phyloP scores from a whole-genome alignment of 768 basidiomycete species.

The Tubosaeta sp. region DNA sequence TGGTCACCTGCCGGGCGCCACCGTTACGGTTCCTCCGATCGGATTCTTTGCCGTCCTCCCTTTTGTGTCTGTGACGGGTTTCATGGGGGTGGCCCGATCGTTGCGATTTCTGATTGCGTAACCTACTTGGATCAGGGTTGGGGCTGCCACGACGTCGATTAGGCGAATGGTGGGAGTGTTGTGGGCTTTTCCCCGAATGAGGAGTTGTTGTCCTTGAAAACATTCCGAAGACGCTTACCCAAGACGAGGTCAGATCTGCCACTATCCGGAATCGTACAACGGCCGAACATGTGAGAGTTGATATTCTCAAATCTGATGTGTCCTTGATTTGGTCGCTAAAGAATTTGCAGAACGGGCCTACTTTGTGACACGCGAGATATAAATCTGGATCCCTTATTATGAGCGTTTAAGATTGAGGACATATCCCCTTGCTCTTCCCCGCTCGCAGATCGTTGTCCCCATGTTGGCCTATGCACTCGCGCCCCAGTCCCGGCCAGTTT shows the following conservation, averaged over 20 bases:
- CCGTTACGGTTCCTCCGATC: conserved; percentile 18
- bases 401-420: conserved; percentile 17
- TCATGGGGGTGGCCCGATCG: conserved; percentile 7
- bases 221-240: conserved; percentile 13
- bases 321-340: conserved; percentile 32
- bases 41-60: neutral
- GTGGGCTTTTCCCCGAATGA: conserved; percentile 15
- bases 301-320: conserved; percentile 31
- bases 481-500: conserved; percentile 30
- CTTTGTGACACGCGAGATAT: conserved; percentile 29
- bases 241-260: conserved; percentile 27
- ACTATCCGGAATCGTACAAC: conserved; percentile 24
- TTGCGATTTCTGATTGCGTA: conserved; percentile 9
- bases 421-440: conserved; percentile 17
- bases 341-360: conserved; percentile 20
- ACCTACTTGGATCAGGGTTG: conserved; percentile 15
- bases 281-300: conserved; percentile 29
- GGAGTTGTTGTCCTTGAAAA: conserved; percentile 15
- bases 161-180: conserved; percentile 12
- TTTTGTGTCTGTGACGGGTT: neutral
- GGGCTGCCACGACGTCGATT: conserved; percentile 16
- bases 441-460: conserved; percentile 5
- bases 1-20: conserved; percentile 21
- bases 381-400: conserved; percentile 24
- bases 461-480: conserved; percentile 12